Base-by-base conservation (phyloP, 139 green algal species). In the Chlamydomonas sp. region DNA sequence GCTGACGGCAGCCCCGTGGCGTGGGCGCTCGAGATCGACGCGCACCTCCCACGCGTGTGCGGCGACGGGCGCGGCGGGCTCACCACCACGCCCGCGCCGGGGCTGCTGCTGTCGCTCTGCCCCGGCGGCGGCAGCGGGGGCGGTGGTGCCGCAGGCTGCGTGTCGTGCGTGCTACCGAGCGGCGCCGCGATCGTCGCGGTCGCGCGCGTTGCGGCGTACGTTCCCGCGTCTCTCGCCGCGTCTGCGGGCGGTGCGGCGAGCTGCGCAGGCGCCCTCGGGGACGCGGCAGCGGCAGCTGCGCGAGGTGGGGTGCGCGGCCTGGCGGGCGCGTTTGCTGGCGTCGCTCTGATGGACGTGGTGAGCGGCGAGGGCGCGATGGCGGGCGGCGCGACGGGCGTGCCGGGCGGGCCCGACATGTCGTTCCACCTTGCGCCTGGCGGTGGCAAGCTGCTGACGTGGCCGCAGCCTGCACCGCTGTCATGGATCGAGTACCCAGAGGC, bases 141-240 rank as follows among this genome's bases (percentile, higher is more conserved):
- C n/a, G n/a, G 24, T 64, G 16, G 63, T 10, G 28, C 60, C 70
- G 66, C 49, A 30, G 63, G 71, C 54, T 48, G 59, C 37, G 38
- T 76, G 22, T 50, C 63, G 31, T 58, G 47, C 63, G 38, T 5
- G 5, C 61, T 81, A 43, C 71, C 71, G 1, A 71, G 78, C 67
- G 76, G 76, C 26, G 48, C 57, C 43, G 1, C 36, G 20, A 2
- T 81, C 10, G 43, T 71, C 13, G 37, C 65, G 35, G 68, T 59
- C 39, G 48, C 43, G 31, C 26, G 68, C 29, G 35, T 70, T 16
- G 43, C 71, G 0, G 71, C 62, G 2, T 72, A 62, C 28, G 59
- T 73, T 60, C 76, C 76, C 13, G 10, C 37, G 3, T 33, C 70
- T 35, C 70, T 76, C 2, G 60, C 33, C 1, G 61, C 36, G 60